A percentile compares a stretch with the other conserved stretches of the same genome.
phyloP scores from a whole-genome alignment of 805 yeast species.

The Dipodascus geniculatus region DNA sequence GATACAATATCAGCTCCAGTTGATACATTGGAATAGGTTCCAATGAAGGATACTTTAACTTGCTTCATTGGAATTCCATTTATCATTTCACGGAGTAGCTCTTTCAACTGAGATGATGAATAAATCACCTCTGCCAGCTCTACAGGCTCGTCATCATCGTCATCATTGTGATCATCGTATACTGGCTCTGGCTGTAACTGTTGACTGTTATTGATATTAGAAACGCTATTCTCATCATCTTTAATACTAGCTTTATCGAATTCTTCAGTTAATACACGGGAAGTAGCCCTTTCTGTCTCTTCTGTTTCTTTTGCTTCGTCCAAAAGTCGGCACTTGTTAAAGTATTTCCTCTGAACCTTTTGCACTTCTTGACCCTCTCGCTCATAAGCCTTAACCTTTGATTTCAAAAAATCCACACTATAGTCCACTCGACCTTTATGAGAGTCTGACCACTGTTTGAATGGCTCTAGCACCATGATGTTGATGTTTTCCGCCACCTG shows the following conservation, averaged over 20 bases:
- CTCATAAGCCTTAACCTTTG: slow-evolving; percentile 42
- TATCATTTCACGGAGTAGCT: slow-evolving; percentile 33
- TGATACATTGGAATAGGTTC: slow-evolving; percentile 50
- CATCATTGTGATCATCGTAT: slow-evolving; percentile 13
- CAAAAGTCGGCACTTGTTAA: slow-evolving; percentile 61
- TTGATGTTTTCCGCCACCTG: slow-evolving; percentile 53
- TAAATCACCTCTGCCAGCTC: slow-evolving; percentile 23
- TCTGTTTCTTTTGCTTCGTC: slow-evolving; percentile 49
- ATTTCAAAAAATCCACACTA: slow-evolving; percentile 42
- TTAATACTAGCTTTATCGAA: slow-evolving; percentile 9
- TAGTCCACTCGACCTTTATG: slow-evolving; percentile 56
- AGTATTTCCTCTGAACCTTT: slow-evolving; percentile 52
- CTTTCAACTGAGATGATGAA: slow-evolving; percentile 31
- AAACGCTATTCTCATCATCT: neutral
- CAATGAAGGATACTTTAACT: slow-evolving; percentile 56
- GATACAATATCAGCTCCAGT: slow-evolving; percentile 50
- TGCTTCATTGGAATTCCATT: slow-evolving; percentile 39
- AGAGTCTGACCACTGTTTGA: slow-evolving; percentile 61
- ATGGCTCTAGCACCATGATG: slow-evolving; percentile 53
- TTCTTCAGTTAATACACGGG: slow-evolving; percentile 10
- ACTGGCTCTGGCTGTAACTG: neutral
- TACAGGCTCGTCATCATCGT: slow-evolving; percentile 11
- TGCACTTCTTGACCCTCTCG: slow-evolving; percentile 38
- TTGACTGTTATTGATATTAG: neutral
- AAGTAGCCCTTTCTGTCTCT: slow-evolving; percentile 31